Base-by-base conservation (phyloP, 768 basidiomycete species). In the Phlebiopsis gigantea region DNA sequence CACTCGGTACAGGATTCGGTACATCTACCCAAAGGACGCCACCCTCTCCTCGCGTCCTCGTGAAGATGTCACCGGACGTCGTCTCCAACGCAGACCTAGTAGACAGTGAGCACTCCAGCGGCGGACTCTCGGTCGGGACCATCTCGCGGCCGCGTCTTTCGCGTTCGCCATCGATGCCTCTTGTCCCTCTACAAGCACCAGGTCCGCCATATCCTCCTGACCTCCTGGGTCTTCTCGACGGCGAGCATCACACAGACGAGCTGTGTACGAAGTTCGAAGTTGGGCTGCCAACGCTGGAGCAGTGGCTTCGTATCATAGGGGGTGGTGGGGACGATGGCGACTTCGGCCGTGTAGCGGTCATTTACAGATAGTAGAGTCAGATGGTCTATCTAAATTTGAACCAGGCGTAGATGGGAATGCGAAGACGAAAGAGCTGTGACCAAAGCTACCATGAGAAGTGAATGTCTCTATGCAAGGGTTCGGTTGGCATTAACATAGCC, bases 401-500 rank as follows among this genome's bases (percentile, higher is more conserved):
- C n/a, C 8, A 12, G 34, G 34, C 12, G 14, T 14, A 2, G 34
- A 39, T 17, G 4, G 34, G 8, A 39, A 3, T 4, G 34, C 41
- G 12, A 46, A 43, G 53, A 43, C 22, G 28, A 8, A 31, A 8
- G n/a, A 21, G 12, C n/a, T 39, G 41, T n/a, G 34, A 12, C 34
- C 8, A 12, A 9, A 9, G 34, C 34, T 12, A 12, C 8, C 8
- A 47, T 12, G 30, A 39, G 17, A n/a, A 17, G 31, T 39, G 9
- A 12, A 17, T 15, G 28, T n/a, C 17, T 39, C 62, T 73, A 91
- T 21, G 85, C 86, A 56, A 93, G 70, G 25, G 87, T 79, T 63
- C 89, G 78, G 69, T 92, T 93, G 55, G 87, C 84, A 69, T 98
- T 99, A 59, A 91, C 75, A 68, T 94, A 94, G 45, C 97, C 96